phyloP scores from a whole-genome alignment of 805 yeast species.

The Saccharomycopsis synnaedendra region DNA sequence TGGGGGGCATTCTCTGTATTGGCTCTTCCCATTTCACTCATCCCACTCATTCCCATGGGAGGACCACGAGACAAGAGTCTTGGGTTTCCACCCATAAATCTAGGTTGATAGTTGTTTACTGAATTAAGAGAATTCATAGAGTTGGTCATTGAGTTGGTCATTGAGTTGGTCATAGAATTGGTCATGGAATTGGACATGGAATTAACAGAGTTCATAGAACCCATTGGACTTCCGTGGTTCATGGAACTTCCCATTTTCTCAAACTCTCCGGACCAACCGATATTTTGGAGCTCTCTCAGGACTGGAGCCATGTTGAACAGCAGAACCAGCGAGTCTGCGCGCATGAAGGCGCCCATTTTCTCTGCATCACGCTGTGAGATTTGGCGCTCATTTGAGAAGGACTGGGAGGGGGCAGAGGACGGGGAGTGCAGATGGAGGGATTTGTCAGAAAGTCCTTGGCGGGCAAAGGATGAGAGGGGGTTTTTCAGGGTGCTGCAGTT shows the following conservation, averaged over 20 bases:
- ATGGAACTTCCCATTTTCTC: background rate
- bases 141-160: background rate
- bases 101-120: constrained; percentile 10
- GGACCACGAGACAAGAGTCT: constrained; percentile 7
- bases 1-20: constrained; percentile 15
- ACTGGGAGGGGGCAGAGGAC: no score
- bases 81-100: constrained; percentile 7
- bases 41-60: background rate
- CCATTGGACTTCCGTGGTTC: background rate
- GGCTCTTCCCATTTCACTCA: background rate
- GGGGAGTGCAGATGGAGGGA: constrained; percentile 5
- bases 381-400: no score
- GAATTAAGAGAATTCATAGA: background rate
- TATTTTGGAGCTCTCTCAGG: background rate
- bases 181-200: constrained; percentile 15
- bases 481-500: constrained; percentile 15
- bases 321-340: constrained; percentile 82
- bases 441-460: constrained; percentile 7
- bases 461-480: constrained; percentile 14
- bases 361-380: constrained; percentile 19
- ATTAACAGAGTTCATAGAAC: constrained; percentile 14
- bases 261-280: background rate
- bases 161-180: background rate
- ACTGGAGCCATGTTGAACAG: constrained; percentile 9
- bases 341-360: constrained; percentile 22